A percentile compares a stretch with the other conserved stretches of the same genome.
phyloP scores from a whole-genome alignment of 108 stramenopile genomes.

The Nitzschia sp. region DNA sequence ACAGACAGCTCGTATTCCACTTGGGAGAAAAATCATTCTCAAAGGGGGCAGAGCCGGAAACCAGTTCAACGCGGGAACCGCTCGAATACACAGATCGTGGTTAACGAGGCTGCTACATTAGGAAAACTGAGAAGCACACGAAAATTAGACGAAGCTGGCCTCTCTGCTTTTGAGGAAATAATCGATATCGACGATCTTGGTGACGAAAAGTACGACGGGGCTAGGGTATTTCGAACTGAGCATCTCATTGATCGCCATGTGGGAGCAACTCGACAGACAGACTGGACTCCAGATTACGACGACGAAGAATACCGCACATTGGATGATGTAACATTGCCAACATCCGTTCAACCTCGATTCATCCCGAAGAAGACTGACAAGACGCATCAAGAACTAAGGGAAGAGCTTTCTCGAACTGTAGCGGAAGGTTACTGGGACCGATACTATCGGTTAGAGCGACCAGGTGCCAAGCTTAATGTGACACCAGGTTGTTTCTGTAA shows the following conservation, averaged over 20 bases:
- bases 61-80: not conserved
- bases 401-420: constrained; percentile 16
- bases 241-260: constrained; percentile 26
- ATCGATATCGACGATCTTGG: constrained; percentile 27
- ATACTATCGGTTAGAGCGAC: constrained; percentile 26
- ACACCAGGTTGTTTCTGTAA: constrained; percentile 22
- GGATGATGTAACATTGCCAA: constrained; percentile 24
- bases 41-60: not conserved
- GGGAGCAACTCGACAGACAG: not conserved
- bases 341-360: constrained; percentile 4
- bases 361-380: not conserved
- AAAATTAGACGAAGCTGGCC: not conserved
- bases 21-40: constrained; percentile 8
- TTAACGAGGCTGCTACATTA: constrained; percentile 27
- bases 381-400: constrained; percentile 7
- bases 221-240: constrained; percentile 21
- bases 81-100: constrained; percentile 9
- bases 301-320: constrained; percentile 8
- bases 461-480: constrained; percentile 15
- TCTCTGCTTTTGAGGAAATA: not conserved
- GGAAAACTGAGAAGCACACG: constrained; percentile 20
- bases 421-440: constrained; percentile 33
- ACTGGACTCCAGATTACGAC: constrained; percentile 12
- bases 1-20: constrained; percentile 6
- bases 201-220: constrained; percentile 11